Conservation (phyloP, 2,329 filamentous ascomycete genomes). For the Neofusicoccum umdonicola region DNA sequence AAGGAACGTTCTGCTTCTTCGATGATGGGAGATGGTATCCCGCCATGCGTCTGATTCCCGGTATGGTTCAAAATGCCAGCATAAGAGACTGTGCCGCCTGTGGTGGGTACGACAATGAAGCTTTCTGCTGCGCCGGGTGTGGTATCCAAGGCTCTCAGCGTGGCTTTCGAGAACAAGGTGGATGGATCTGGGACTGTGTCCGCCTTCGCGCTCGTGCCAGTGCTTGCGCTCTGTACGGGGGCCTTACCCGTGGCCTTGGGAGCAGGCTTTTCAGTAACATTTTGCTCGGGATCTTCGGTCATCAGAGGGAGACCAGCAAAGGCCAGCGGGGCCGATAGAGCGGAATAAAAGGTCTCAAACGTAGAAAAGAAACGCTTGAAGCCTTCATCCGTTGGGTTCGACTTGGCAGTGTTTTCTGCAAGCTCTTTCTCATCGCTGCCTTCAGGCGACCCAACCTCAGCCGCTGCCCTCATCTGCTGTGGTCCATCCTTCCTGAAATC, state of each 20-base stretch:
- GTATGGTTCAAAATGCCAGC: conserved; percentile 69
- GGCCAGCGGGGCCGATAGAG: conserved; percentile 83
- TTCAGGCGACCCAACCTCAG: not conserved
- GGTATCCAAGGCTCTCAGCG: conserved; percentile 71
- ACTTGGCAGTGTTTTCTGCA: conserved; percentile 20
- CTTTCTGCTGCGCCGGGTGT: conserved; percentile 47
- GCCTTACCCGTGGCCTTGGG: conserved; percentile 31
- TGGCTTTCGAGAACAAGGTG: conserved; percentile 80
- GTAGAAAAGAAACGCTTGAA: conserved; percentile 91
- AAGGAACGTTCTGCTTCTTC: conserved; percentile 47
- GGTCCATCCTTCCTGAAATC: conserved; percentile 10
- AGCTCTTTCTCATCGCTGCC: not conserved
- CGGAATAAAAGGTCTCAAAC: conserved; percentile 84
- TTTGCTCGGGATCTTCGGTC: conserved; percentile 24
- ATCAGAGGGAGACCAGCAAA: conserved; percentile 84
- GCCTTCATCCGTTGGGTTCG: conserved; percentile 61
- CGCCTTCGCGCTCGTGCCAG: conserved; percentile 50
- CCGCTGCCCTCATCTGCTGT: not conserved
- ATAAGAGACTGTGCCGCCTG: conserved; percentile 88
- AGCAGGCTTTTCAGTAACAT: conserved; percentile 18
- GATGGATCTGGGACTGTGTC: conserved; percentile 64
- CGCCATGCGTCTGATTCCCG: conserved; percentile 32
- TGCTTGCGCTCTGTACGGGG: conserved; percentile 41
- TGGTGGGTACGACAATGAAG: conserved; percentile 93
- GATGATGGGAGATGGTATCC: conserved; percentile 38